Base-by-base conservation (phyloP, 805 yeast genomes). In the Candida coquimbonensis region DNA sequence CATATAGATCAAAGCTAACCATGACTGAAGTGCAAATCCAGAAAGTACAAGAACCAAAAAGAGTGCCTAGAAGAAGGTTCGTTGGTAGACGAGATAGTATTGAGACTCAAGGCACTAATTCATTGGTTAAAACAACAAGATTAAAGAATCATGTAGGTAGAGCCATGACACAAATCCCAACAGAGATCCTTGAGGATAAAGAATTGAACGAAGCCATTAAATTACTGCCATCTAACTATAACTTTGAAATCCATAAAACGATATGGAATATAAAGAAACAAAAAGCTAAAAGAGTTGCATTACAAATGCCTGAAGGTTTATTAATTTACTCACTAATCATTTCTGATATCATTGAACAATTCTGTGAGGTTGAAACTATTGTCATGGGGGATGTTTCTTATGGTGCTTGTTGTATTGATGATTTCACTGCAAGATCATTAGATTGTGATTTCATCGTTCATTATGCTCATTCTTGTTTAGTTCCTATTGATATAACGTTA, bases 371-470 rank as follows among this genome's bases (percentile, higher is more conserved):
- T 44, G 96, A 90, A 59, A 86, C 90, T 0, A 71, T 93, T 1
- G 93, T 91, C 3, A 93, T 93, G 99, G 99, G 99, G 2, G 99
- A 93, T 63, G 99, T 93, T 0, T 87, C 97, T 0, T 93, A 93
- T 59, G 99, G 99, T 38, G 99, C 99, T 0, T 93, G 99, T 62
- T 93, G 99, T 66, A 89, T 93, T 39, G 99, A 93, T 62, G 99
- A 93, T 60, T 93, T 74, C 61, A 90, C 99, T 0, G 99, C 99
- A 2, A 72, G 90, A 51, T 81, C 98, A 0, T 65, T 93, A 26
- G 96, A 86, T 41, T 93, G 99, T 66, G 99, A 93, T 60, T 84
- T 90, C 57, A 81, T 93, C 49, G 88, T 91, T 13, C 99, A 93
- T 66, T 93, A 93, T 65, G 99, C 99, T 2, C 99, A 93, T 63